These are phyloP conservation scores for Penicillium sp. DNA, from an alignment of 2,329 filamentous ascomycete species.

Conservation along the genomic window DNA sequence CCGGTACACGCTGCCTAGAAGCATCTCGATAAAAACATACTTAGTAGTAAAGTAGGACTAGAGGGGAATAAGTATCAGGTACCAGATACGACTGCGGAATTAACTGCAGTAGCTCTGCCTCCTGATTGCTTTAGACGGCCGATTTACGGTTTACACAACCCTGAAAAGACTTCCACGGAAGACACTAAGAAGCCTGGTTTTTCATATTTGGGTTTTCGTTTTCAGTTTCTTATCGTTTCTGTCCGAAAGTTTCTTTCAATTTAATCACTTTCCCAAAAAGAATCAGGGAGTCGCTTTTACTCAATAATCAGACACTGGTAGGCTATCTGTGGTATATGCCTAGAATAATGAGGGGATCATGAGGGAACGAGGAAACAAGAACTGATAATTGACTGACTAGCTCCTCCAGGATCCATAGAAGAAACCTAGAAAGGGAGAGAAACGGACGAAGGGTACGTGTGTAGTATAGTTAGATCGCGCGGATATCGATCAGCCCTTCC, in stretches of 20 bases:
- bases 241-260: not conserved
- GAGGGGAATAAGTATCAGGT: not conserved
- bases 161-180: constrained; percentile 1
- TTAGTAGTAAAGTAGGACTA: not conserved
- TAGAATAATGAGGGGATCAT: too few species aligned
- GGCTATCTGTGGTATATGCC: not conserved
- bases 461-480: constrained; percentile 18
- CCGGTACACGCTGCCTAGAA: not conserved
- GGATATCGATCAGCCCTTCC: constrained; percentile 22
- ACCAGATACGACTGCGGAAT: not conserved
- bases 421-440: not conserved
- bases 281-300: not conserved
- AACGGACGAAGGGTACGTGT: constrained; percentile 9
- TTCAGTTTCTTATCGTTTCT: not conserved
- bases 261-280: not conserved
- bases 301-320: too few species aligned
- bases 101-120: not conserved
- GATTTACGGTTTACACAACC: constrained; percentile 4
- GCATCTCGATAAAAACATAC: too few species aligned
- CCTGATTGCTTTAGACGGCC: not conserved
- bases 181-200: not conserved
- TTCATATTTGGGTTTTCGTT: not conserved
- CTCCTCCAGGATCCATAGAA: not conserved
- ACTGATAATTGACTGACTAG: not conserved
- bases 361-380: not conserved